Evolutionary conservation across 129 eudicot genomes (phyloP).

Genomic region (Artemisia argyi): DNA sequence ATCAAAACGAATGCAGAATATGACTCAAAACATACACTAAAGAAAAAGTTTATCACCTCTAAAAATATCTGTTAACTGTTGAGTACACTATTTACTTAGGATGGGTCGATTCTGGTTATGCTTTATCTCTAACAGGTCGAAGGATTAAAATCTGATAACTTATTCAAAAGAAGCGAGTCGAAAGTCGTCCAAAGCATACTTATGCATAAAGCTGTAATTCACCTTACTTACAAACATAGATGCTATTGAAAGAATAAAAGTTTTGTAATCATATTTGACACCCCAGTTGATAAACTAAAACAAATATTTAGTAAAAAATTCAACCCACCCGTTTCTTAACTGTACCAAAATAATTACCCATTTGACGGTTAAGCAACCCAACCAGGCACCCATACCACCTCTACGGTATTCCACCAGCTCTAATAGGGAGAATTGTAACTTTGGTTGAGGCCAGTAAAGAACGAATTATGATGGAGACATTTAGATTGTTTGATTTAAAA

Average conservation of each 20-base stretch:
- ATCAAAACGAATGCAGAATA: constrained; percentile 17
- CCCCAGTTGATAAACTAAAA: background rate
- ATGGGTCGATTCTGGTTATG: background rate
- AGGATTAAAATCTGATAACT: background rate
- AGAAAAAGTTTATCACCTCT: background rate
- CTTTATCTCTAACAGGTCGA: background rate
- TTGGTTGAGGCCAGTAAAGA: background rate
- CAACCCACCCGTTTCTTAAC: background rate
- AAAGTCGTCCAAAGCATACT: background rate
- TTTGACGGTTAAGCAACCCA: background rate
- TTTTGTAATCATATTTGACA: background rate
- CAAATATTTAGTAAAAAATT: background rate
- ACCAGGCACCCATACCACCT: background rate
- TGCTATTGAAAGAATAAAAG: background rate
- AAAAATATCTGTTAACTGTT: background rate
- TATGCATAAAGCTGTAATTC: no score
- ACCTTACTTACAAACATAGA: background rate
- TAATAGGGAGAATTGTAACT: background rate
- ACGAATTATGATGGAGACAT: constrained; percentile 9
- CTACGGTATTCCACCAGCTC: background rate
- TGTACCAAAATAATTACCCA: background rate
- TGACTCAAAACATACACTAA: background rate
- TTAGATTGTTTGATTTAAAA: background rate
- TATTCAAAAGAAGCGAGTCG: background rate
- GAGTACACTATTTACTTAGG: background rate